These are phyloP conservation scores for Calonectria naviculata DNA, from an alignment of 2,329 filamentous ascomycete genomes.

Conservation along the genomic window DNA sequence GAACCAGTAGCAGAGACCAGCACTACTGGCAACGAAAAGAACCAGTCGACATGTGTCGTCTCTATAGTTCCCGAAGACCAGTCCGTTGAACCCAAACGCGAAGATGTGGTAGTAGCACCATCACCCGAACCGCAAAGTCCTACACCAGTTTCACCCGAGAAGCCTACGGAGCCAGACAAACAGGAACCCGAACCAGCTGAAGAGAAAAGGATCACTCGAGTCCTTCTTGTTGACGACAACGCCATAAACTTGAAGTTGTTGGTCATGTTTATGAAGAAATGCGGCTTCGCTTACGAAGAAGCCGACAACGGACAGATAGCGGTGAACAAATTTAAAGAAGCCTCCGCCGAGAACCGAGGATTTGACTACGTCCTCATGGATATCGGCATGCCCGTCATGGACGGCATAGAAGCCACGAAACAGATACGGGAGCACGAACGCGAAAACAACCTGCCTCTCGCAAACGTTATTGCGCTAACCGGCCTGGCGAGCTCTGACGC, in stretches of 20 bases:
- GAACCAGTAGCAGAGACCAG: background rate
- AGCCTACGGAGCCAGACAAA: background rate
- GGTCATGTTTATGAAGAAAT: constrained; percentile 55
- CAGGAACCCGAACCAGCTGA: background rate
- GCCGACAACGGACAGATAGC: constrained; percentile 61
- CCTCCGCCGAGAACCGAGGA: constrained; percentile 25
- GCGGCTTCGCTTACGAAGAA: constrained; percentile 52
- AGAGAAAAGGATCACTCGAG: constrained; percentile 22
- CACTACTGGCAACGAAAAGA: background rate
- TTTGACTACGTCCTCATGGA: constrained; percentile 58
- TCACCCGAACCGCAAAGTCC: constrained; percentile 16
- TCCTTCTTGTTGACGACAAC: constrained; percentile 56
- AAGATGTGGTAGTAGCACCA: background rate
- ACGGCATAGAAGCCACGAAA: constrained; percentile 60
- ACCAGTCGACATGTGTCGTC: background rate
- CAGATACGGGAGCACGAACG: constrained; percentile 61
- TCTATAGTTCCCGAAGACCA: background rate
- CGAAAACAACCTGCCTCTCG: constrained; percentile 50
- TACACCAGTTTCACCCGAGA: background rate
- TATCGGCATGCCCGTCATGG: constrained; percentile 67
- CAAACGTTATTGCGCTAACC: constrained; percentile 63
- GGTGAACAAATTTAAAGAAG: constrained; percentile 53
- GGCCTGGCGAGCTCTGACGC: constrained; percentile 62
- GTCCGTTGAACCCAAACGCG: background rate
- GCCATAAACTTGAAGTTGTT: constrained; percentile 55